Evolutionary conservation across 768 basidiomycete species (phyloP), one percentile per base, ranked within the genome.

Genomic region (Tulasnella sp.): DNA sequence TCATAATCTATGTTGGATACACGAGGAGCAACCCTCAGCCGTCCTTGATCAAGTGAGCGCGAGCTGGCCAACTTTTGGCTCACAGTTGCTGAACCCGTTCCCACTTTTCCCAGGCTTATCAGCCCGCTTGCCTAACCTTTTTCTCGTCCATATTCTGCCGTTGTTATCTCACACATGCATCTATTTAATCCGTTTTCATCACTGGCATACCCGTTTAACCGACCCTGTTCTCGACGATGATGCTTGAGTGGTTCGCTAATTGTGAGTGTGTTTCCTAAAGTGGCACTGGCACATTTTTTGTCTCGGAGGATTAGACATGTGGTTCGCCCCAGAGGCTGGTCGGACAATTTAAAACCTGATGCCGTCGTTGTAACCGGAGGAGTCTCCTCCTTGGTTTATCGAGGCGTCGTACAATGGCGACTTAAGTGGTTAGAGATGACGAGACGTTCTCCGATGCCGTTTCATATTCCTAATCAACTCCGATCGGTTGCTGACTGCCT

Each of bases 1-100:
- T 97, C 84, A 95, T 99, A 84, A 97, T 99, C 83, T 98, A 96
- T 85, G 89, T 98, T 84, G 97, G 97, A 46, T 98, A 94, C 87
- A 94, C 93, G 76, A 88, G 93, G 82, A 96, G 95, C 84, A 95
- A 93, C 84, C 97, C 97, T 40, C 95, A 96, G 83, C 97, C 97
- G 27, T 96, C 95, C 52, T 87, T 98, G 83, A 97, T 97, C 86
- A 97, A 98, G 96, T 97, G 77, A 83, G 94, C 90, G n/a, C 36
- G 0, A 1, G 31, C 62, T 44, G 56, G 44, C 76, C 75, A 74
- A 4, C 36, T 76, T 7, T 31, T 71, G 58, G 52, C 44, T 56
- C 72, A 16, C 36, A 31, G 42, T 40, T 58, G 52, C 78, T 78
- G 58, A 75, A 27, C 18, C 52, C 16, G 72, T 14, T 48, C 82